Percentiles rank a stretch among this genome's conserved stretches.
Conservation (phyloP, 805 yeast genomes). For the Wickerhamiella galacta region DNA sequence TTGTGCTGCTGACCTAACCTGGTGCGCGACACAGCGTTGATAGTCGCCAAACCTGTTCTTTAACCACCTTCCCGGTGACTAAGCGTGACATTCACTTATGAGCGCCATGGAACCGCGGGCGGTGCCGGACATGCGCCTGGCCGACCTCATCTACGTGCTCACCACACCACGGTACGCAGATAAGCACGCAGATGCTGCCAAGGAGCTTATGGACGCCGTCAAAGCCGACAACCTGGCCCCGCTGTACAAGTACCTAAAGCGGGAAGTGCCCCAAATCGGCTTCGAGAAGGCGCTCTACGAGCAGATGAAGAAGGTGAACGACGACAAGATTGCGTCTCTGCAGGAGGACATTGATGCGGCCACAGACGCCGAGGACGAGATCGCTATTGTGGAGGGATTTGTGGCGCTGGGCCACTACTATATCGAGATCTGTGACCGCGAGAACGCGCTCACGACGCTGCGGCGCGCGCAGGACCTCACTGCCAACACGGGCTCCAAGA, state of each 20-base stretch:
- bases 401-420: conserved; percentile 75
- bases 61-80: too few species aligned
- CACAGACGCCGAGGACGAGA: conserved; percentile 71
- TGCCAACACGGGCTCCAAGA: conserved; percentile 77
- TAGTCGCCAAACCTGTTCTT: too few species aligned
- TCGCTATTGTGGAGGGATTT: conserved; percentile 63
- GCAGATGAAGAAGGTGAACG: conserved; percentile 35
- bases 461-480: conserved; percentile 61
- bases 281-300: conserved; percentile 49
- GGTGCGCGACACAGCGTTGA: too few species aligned
- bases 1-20: too few species aligned
- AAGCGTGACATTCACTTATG: not conserved
- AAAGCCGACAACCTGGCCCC: conserved; percentile 58
- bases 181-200: conserved; percentile 29
- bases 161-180: conserved; percentile 24
- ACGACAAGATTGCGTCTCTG: conserved; percentile 32
- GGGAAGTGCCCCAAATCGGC: conserved; percentile 28
- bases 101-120: conserved; percentile 3
- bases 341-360: conserved; percentile 34
- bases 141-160: conserved; percentile 63
- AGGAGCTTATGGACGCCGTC: conserved; percentile 37
- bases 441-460: conserved; percentile 48
- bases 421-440: conserved; percentile 66
- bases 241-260: conserved; percentile 52
- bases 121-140: conserved; percentile 64